Conservation (phyloP, 2,329 filamentous ascomycete genomes). For the Catunica adiposa region DNA sequence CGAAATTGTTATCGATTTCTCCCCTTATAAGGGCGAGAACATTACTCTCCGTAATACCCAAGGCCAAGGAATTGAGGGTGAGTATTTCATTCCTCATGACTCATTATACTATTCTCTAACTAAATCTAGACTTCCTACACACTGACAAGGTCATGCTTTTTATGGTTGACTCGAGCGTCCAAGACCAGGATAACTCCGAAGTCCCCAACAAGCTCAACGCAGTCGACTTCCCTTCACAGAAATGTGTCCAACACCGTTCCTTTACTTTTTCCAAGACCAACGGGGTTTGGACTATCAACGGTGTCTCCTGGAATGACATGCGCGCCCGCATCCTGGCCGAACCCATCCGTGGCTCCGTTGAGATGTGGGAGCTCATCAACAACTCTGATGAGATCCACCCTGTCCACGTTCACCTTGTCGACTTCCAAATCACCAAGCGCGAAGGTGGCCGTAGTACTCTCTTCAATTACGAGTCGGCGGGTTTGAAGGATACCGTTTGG, state of each 20-base stretch:
- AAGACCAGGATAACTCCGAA: conserved; percentile 22
- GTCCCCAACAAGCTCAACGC: conserved; percentile 22
- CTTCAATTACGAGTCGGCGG: conserved; percentile 35
- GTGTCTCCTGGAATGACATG: conserved; percentile 29
- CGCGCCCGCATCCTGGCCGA: conserved; percentile 32
- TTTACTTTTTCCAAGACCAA: conserved; percentile 30
- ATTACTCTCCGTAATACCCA: conserved; percentile 23
- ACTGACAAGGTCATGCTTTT: conserved; percentile 38
- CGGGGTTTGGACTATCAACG: conserved; percentile 35
- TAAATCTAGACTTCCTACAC: conserved; percentile 27
- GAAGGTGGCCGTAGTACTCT: conserved; percentile 27
- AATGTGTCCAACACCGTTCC: conserved; percentile 24
- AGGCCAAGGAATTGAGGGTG: conserved; percentile 10
- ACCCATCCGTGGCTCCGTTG: conserved; percentile 28
- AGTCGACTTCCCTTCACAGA: conserved; percentile 24
- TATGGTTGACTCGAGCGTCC: conserved; percentile 25
- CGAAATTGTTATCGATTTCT: conserved; percentile 41
- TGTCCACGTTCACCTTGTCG: conserved; percentile 41
- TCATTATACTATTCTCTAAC: not conserved
- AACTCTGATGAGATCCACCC: conserved; percentile 34
- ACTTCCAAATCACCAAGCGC: conserved; percentile 37
- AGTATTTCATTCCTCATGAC: not conserved
- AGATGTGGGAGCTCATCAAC: conserved; percentile 36
- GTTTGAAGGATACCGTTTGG: conserved; percentile 42
- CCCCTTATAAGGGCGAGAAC: conserved; percentile 30